Evolutionary conservation across 345 rosid species (phyloP).

Genomic region (Limnanthes douglasii): DNA sequence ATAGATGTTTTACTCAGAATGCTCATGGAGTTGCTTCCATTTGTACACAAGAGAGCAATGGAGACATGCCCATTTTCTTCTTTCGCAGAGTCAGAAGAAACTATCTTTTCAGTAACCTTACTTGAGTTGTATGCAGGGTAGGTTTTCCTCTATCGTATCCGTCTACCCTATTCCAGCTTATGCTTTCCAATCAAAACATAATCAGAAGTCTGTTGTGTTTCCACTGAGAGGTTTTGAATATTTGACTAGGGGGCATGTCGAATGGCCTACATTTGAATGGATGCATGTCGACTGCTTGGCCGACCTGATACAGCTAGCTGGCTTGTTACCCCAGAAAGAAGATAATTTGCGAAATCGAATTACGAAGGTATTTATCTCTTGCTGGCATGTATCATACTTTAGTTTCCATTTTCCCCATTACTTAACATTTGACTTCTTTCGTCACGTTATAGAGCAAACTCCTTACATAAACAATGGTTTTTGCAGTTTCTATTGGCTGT

Average conservation of each 20-base stretch:
- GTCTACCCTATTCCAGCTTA: constrained; percentile 6
- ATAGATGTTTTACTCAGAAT: constrained; percentile 79
- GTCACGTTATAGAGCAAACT: too few relatives aligned
- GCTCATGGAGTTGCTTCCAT: constrained; percentile 68
- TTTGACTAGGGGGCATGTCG: constrained; percentile 46
- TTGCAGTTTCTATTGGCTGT: constrained; percentile 80
- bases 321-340: constrained; percentile 80
- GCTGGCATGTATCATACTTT: too few relatives aligned
- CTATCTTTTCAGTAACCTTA: constrained; percentile 32
- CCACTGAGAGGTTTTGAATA: constrained; percentile 10
- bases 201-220: too few relatives aligned
- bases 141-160: constrained; percentile 4
- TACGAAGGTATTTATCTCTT: constrained; percentile 55
- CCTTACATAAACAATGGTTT: constrained; percentile 10
- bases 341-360: constrained; percentile 71
- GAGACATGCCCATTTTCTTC: constrained; percentile 77
- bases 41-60: constrained; percentile 48
- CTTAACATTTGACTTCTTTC: too few relatives aligned
- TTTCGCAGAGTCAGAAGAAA: constrained; percentile 22
- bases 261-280: constrained; percentile 94
- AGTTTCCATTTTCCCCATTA: too few relatives aligned
- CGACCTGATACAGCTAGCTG: constrained; percentile 56
- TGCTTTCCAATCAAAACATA: too few relatives aligned
- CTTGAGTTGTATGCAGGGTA: constrained; percentile 73
- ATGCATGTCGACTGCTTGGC: constrained; percentile 87